A percentile compares a stretch with the other conserved stretches of the same genome.
Evolutionary conservation across 495 filamentous ascomycete genomes (phyloP).

Genomic region (Penicillium silybi): DNA sequence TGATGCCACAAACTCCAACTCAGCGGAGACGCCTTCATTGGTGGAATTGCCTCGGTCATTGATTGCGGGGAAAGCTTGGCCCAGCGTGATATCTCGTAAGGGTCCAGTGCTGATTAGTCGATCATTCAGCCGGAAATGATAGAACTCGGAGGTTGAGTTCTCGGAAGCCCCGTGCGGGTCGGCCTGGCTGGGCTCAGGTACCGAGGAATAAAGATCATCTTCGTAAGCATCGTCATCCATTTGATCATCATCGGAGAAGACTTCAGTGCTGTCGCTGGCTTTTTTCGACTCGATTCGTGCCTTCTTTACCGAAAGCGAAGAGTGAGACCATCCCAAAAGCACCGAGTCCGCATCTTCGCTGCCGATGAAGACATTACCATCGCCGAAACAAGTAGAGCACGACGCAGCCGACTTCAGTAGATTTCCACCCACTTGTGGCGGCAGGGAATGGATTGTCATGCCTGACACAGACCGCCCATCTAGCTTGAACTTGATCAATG

Average conservation of each 20-base stretch:
- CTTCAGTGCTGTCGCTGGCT: slow-evolving; percentile 41
- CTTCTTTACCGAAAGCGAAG: slow-evolving; percentile 42
- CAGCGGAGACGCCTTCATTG: slow-evolving; percentile 40
- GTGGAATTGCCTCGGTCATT: slow-evolving; percentile 6
- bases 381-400: slow-evolving; percentile 62
- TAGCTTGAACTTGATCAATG: slow-evolving; percentile 75
- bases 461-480: slow-evolving; percentile 94
- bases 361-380: slow-evolving; percentile 76
- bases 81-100: slow-evolving; percentile 66
- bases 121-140: slow-evolving; percentile 75
- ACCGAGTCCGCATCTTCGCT: slow-evolving; percentile 80
- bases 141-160: slow-evolving; percentile 46
- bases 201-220: slow-evolving; percentile 67
- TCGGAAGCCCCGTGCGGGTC: slow-evolving; percentile 19
- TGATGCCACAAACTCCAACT: slow-evolving; percentile 68
- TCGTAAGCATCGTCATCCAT: slow-evolving; percentile 65
- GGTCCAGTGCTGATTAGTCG: slow-evolving; percentile 71
- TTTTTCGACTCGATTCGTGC: slow-evolving; percentile 47
- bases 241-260: slow-evolving; percentile 47
- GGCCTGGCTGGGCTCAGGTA: slow-evolving; percentile 25
- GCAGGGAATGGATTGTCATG: slow-evolving; percentile 61
- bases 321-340: slow-evolving; percentile 73
- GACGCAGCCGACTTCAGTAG: slow-evolving; percentile 63
- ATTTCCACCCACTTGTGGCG: slow-evolving; percentile 53
- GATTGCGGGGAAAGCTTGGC: slow-evolving; percentile 33